Percentiles rank a stretch among this genome's conserved stretches.
Evolutionary conservation across 805 yeast species (phyloP).

Genomic region (Candida hispaniensis): DNA sequence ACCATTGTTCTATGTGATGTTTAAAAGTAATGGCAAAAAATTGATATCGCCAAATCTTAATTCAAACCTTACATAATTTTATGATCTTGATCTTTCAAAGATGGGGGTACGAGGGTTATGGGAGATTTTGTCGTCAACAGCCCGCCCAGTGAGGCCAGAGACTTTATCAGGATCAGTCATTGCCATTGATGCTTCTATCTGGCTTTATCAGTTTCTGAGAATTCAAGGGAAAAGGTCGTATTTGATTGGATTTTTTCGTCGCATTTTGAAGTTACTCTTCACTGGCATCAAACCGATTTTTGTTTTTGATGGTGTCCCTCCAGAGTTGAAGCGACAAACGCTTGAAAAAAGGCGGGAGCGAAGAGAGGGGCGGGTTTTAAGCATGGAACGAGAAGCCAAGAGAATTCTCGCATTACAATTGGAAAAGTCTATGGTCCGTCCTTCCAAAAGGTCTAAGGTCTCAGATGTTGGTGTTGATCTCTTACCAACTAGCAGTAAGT

Average conservation of each 20-base stretch:
- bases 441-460: too few relatives aligned
- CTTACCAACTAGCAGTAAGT: too few relatives aligned
- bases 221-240: constrained; percentile 71
- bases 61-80: not conserved
- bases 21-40: too few relatives aligned
- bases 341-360: constrained; percentile 61
- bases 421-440: too few relatives aligned
- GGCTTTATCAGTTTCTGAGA: constrained; percentile 93
- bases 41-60: too few relatives aligned
- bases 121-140: constrained; percentile 83
- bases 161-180: constrained; percentile 64
- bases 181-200: constrained; percentile 96
- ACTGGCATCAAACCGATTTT: constrained; percentile 83
- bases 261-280: constrained; percentile 81
- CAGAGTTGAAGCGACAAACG: constrained; percentile 67
- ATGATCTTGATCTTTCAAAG: not conserved
- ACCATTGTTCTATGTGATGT: too few relatives aligned
- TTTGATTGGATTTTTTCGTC: constrained; percentile 86
- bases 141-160: constrained; percentile 82
- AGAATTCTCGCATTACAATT: constrained; percentile 63
- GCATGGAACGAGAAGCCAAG: constrained; percentile 65
- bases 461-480: too few relatives aligned
- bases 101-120: constrained; percentile 98
- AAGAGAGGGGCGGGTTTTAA: constrained; percentile 62
- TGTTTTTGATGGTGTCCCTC: constrained; percentile 95